Percentiles rank a stretch among this genome's conserved stretches.
Evolutionary conservation across 805 yeast species (phyloP).

Genomic region (Candida ortonii): DNA sequence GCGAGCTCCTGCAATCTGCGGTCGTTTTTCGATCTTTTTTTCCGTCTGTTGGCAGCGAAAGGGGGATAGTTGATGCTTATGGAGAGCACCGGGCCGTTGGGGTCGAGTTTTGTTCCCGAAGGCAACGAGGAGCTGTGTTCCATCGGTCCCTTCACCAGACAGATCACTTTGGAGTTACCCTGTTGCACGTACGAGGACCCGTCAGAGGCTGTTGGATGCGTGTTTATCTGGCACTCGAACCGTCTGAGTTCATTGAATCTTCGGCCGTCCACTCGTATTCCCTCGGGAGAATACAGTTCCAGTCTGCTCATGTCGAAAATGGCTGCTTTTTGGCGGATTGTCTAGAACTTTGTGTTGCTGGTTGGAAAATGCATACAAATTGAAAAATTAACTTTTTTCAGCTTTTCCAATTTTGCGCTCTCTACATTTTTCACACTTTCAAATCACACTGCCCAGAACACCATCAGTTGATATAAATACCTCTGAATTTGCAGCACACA

Average conservation of each 20-base stretch:
- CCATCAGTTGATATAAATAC: too few species aligned
- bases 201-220: conserved; percentile 85
- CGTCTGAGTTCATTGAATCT: conserved; percentile 90
- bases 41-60: conserved; percentile 74
- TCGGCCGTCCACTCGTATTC: conserved; percentile 88
- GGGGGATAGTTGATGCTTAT: conserved; percentile 73
- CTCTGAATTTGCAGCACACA: too few species aligned
- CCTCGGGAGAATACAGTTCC: conserved; percentile 94
- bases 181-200: conserved; percentile 92
- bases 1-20: conserved; percentile 65
- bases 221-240: conserved; percentile 76
- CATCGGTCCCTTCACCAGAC: conserved; percentile 85
- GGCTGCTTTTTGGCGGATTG: too few species aligned
- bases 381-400: too few species aligned
- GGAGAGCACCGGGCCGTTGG: conserved; percentile 56
- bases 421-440: too few species aligned
- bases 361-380: too few species aligned
- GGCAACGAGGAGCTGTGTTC: conserved; percentile 52
- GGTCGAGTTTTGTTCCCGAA: conserved; percentile 49
- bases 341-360: too few species aligned
- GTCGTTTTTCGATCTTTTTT: conserved; percentile 65
- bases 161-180: conserved; percentile 86
- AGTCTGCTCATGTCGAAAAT: conserved; percentile 36
- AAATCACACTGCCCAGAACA: too few species aligned
- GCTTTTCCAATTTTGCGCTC: too few species aligned